These are phyloP conservation scores for Colletotrichum orbiculare DNA, from an alignment of 2,329 filamentous ascomycete genomes.

Conservation along the genomic window DNA sequence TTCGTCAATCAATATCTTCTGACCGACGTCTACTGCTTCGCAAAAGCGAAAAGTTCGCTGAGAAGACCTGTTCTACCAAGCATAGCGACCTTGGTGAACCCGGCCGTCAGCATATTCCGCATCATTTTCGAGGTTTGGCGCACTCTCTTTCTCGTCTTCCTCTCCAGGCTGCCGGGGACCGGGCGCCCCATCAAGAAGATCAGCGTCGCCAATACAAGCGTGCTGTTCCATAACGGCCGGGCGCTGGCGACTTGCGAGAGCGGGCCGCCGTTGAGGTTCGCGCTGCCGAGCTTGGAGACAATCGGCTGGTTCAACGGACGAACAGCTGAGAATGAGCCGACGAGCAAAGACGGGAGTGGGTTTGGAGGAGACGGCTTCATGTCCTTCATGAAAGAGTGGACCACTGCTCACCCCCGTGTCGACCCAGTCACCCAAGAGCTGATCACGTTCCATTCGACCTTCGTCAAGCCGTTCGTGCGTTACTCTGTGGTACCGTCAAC, in stretches of 20 bases:
- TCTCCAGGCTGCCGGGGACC: constrained; percentile 68
- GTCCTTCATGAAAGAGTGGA: constrained; percentile 76
- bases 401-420: constrained; percentile 75
- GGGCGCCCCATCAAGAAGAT: constrained; percentile 70
- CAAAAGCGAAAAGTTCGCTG: constrained; percentile 57
- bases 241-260: constrained; percentile 78
- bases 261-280: constrained; percentile 74
- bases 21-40: constrained; percentile 73
- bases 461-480: constrained; percentile 72
- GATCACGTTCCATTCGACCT: constrained; percentile 75
- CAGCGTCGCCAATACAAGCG: constrained; percentile 75
- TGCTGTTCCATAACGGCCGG: constrained; percentile 75
- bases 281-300: constrained; percentile 72
- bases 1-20: constrained; percentile 78
- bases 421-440: constrained; percentile 74
- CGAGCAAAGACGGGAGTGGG: constrained; percentile 41
- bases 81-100: constrained; percentile 74
- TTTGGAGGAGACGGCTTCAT: constrained; percentile 68
- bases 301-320: constrained; percentile 77
- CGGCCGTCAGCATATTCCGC: constrained; percentile 60
- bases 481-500: constrained; percentile 62
- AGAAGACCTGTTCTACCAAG: constrained; percentile 72
- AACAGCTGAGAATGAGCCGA: constrained; percentile 61
- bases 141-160: constrained; percentile 66
- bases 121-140: constrained; percentile 65